Percentiles rank a stretch among this genome's conserved stretches.
Conservation (phyloP, 2,329 filamentous ascomycete genomes). For the Phaeosphaeriaceae sp. region DNA sequence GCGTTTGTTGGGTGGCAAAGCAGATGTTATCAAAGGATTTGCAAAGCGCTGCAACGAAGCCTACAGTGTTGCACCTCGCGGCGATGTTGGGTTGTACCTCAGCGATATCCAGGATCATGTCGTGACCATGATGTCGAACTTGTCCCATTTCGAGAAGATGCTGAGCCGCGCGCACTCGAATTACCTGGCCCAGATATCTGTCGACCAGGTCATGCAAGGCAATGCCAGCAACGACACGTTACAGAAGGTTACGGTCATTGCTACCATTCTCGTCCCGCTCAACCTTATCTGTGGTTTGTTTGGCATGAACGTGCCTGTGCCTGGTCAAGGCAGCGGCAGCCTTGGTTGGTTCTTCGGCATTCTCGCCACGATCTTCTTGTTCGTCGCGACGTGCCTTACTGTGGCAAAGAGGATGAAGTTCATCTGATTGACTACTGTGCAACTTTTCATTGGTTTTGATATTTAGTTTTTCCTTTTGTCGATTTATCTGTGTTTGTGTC, state of each 20-base stretch:
- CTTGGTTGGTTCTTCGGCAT: slow-evolving; percentile 68
- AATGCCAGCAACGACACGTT: slow-evolving; percentile 88
- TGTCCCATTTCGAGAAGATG: slow-evolving; percentile 97
- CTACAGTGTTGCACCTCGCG: slow-evolving; percentile 91
- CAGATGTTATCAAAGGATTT: slow-evolving; percentile 97
- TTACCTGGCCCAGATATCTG: slow-evolving; percentile 91
- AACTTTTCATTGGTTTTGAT: too few species aligned
- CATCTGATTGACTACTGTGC: slow-evolving; percentile 35
- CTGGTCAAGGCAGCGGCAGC: slow-evolving; percentile 59
- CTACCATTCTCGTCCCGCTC: slow-evolving; percentile 93
- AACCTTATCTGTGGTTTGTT: slow-evolving; percentile 89
- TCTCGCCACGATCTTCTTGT: slow-evolving; percentile 59
- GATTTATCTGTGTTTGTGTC: not conserved
- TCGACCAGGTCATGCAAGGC: slow-evolving; percentile 87
- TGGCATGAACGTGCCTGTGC: slow-evolving; percentile 85
- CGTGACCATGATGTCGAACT: slow-evolving; percentile 97
- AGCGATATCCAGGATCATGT: slow-evolving; percentile 99
- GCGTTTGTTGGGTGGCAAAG: slow-evolving; percentile 92
- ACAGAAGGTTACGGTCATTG: slow-evolving; percentile 93
- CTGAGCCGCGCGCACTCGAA: slow-evolving; percentile 92
- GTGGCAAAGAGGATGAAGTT: slow-evolving; percentile 53
- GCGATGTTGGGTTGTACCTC: slow-evolving; percentile 95
- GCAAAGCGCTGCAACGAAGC: slow-evolving; percentile 99
- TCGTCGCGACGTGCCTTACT: slow-evolving; percentile 49
- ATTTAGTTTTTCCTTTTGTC: not conserved